Conservation (phyloP, 306 rosid genomes). For the Oxytropis ochrocephala region DNA sequence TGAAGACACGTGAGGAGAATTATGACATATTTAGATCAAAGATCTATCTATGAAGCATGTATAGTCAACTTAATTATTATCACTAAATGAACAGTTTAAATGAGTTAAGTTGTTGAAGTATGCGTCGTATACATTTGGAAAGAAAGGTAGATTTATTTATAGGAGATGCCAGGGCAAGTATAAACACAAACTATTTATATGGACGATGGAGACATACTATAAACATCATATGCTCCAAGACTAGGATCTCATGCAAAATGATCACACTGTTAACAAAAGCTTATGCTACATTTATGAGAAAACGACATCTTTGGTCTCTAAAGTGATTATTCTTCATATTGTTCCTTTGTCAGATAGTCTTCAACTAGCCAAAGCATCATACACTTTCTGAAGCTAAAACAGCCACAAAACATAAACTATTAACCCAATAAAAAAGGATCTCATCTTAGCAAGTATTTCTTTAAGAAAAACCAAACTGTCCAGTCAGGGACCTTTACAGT, state of each 20-base stretch:
- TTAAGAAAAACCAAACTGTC: constrained; percentile 8
- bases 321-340: neutral
- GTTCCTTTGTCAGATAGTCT: neutral
- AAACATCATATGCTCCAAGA: neutral
- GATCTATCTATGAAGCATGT: neutral
- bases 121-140: neutral
- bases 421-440: neutral
- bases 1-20: neutral
- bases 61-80: neutral
- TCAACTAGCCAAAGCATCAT: neutral
- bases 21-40: neutral
- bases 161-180: neutral
- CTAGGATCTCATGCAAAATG: neutral
- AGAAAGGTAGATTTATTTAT: neutral
- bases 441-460: neutral
- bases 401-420: neutral
- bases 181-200: neutral
- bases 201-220: too few species aligned
- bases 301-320: neutral
- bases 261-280: neutral
- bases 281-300: neutral
- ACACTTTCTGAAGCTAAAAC: neutral
- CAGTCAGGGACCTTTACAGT: neutral
- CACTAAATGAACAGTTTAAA: neutral
- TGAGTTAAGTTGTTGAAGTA: neutral